Conservation (phyloP, 202 grass and related monocot genomes). For the Schoenoplectus triqueter region DNA sequence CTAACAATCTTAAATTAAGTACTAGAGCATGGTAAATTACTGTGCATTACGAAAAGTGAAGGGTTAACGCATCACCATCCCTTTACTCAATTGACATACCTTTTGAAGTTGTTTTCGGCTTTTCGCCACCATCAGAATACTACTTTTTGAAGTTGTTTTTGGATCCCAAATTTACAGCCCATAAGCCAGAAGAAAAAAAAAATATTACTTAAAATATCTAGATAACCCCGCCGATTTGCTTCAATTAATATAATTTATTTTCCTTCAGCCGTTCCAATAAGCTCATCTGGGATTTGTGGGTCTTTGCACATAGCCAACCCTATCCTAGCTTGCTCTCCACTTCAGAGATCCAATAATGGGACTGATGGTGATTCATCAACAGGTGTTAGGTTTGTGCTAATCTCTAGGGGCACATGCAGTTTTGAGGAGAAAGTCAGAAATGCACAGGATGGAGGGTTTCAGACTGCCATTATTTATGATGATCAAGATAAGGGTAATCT, state of each 20-base stretch:
- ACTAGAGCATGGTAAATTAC: background rate
- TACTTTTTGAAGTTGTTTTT: background rate
- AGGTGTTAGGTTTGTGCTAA: slow-evolving; percentile 55
- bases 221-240: background rate
- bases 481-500: slow-evolving; percentile 77
- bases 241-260: background rate
- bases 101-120: background rate
- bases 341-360: slow-evolving; percentile 42
- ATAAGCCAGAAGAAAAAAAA: background rate
- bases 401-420: slow-evolving; percentile 69
- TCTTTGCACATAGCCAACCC: slow-evolving; percentile 63
- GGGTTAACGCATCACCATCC: background rate
- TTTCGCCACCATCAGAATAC: background rate
- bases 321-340: slow-evolving; percentile 53
- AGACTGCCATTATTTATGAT: slow-evolving; percentile 70
- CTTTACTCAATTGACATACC: background rate
- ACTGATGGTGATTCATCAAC: slow-evolving; percentile 3
- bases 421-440: slow-evolving; percentile 71
- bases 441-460: slow-evolving; percentile 70
- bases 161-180: background rate
- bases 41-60: background rate
- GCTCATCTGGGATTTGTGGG: slow-evolving; percentile 61
- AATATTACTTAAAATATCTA: background rate
- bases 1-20: background rate
- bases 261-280: slow-evolving; percentile 55